Evolutionary conservation across 768 basidiomycete genomes (phyloP).

Genomic region (Mycena vulgaris): DNA sequence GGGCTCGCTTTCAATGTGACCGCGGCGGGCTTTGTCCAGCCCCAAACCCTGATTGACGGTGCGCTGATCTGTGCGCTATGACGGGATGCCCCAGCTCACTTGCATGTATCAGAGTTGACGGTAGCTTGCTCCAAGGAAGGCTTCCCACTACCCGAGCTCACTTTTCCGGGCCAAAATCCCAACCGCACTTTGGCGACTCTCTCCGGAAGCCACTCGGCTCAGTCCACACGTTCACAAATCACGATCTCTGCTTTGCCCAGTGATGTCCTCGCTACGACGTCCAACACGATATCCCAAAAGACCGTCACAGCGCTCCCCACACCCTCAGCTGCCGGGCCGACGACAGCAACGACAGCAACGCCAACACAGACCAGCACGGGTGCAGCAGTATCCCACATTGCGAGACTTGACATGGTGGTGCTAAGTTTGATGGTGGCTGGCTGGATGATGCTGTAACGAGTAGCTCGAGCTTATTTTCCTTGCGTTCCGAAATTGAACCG

Average conservation of each 20-base stretch:
- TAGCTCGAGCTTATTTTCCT: too few species aligned
- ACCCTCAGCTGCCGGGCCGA: not conserved
- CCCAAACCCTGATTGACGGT: constrained; percentile 56
- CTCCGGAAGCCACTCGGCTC: not conserved
- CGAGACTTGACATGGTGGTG: not conserved
- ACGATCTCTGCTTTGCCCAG: constrained; percentile 19
- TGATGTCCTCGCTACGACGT: not conserved
- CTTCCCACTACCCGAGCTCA: constrained; percentile 33
- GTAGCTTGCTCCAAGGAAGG: constrained; percentile 27
- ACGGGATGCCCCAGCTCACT: not conserved
- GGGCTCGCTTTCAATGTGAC: constrained; percentile 46
- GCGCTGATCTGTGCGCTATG: constrained; percentile 27
- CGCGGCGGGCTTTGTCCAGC: constrained; percentile 45
- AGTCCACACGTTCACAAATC: constrained; percentile 20
- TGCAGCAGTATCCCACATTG: not conserved
- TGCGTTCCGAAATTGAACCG: too few species aligned
- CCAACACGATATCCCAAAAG: constrained; percentile 20
- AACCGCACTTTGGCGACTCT: constrained; percentile 32
- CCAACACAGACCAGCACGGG: not conserved
- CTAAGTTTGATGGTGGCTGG: not conserved
- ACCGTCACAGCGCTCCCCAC: constrained; percentile 19
- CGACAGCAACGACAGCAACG: not conserved
- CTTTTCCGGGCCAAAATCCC: constrained; percentile 34
- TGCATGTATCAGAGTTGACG: constrained; percentile 14
- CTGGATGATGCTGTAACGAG: constrained; percentile 3